Conservation (phyloP, 2,329 filamentous ascomycete species). For the Lachnellula hyalina region DNA sequence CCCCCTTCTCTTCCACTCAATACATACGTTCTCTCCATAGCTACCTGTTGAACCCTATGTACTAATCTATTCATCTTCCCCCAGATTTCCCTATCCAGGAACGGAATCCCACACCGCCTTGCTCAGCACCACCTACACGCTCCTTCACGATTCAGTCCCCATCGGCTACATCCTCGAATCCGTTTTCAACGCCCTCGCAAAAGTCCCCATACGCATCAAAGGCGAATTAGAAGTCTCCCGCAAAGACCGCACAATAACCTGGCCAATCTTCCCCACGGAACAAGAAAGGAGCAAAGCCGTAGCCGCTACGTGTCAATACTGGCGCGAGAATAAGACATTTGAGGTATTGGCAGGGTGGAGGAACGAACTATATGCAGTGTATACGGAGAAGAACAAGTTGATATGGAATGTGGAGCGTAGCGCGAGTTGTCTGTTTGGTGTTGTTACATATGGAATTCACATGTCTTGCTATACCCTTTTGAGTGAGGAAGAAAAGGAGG, state of each 20-base stretch:
- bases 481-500: constrained; percentile 13
- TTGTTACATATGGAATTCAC: constrained; percentile 75
- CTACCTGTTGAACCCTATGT: not conserved
- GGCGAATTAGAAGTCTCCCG: constrained; percentile 59
- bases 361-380: constrained; percentile 75
- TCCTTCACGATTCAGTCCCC: constrained; percentile 54
- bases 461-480: constrained; percentile 65
- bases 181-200: constrained; percentile 45
- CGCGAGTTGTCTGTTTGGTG: constrained; percentile 68
- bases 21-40: too few species aligned
- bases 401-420: constrained; percentile 74
- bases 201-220: constrained; percentile 45
- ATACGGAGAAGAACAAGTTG: constrained; percentile 54
- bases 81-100: constrained; percentile 72
- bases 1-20: not conserved
- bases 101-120: constrained; percentile 50
- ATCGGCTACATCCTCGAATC: constrained; percentile 56
- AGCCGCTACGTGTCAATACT: constrained; percentile 55
- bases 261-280: constrained; percentile 55
- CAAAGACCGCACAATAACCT: constrained; percentile 54
- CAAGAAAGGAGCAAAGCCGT: constrained; percentile 55
- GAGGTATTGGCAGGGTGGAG: constrained; percentile 73
- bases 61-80: constrained; percentile 3
- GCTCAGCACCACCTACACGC: constrained; percentile 60
- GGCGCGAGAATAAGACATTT: constrained; percentile 68